Conservation (phyloP, 495 filamentous ascomycete genomes). For the Tuber microsphaerosporum region DNA sequence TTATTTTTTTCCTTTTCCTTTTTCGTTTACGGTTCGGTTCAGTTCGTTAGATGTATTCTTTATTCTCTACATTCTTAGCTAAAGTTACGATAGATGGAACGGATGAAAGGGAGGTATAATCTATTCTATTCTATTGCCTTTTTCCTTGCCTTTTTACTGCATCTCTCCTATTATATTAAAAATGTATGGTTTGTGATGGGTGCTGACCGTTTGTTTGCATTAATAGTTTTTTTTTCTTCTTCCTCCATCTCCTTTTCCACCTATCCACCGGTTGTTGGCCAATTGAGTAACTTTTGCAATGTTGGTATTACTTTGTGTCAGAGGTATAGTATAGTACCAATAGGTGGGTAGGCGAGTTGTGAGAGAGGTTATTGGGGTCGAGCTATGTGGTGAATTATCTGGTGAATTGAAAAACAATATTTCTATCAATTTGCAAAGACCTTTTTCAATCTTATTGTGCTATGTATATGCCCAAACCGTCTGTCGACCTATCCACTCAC, state of each 20-base stretch:
- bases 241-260: neutral
- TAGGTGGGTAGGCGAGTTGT: neutral
- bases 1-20: neutral
- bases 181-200: neutral
- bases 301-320: neutral
- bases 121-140: neutral
- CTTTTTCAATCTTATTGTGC: neutral
- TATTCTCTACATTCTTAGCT: neutral
- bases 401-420: neutral
- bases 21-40: neutral
- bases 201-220: neutral
- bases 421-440: neutral
- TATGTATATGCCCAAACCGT: neutral
- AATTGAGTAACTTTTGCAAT: neutral
- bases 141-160: neutral
- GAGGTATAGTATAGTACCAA: neutral
- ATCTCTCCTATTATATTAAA: neutral
- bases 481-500: neutral
- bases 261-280: neutral
- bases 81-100: neutral
- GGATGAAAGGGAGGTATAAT: neutral
- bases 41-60: neutral
- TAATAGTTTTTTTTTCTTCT: neutral
- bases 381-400: neutral
- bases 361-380: neutral